A percentile compares a stretch with the other conserved stretches of the same genome.
Evolutionary conservation across 768 basidiomycete genomes (phyloP).

Genomic region (Boletus patriciae): DNA sequence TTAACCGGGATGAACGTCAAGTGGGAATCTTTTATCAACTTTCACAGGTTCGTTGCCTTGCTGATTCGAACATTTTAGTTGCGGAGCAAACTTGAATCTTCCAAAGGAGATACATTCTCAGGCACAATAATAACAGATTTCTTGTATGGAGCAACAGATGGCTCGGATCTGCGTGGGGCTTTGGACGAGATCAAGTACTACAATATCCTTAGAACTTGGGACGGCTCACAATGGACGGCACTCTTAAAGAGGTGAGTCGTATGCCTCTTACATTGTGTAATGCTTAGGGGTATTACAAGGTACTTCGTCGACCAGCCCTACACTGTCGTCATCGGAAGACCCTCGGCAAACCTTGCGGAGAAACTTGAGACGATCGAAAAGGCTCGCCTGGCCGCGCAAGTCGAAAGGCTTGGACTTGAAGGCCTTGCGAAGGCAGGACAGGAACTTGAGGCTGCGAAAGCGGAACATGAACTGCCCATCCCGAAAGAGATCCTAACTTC

Average conservation of each 20-base stretch:
- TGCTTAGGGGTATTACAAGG: conserved; percentile 41
- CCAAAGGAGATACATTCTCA: conserved; percentile 79
- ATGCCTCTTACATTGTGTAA: conserved; percentile 3
- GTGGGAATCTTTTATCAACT: conserved; percentile 35
- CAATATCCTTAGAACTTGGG: conserved; percentile 66
- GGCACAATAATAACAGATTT: conserved; percentile 77
- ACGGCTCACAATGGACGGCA: conserved; percentile 69
- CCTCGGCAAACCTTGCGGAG: conserved; percentile 80
- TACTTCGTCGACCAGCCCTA: conserved; percentile 75
- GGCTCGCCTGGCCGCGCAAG: conserved; percentile 67
- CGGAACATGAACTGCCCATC: conserved; percentile 80
- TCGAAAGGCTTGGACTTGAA: conserved; percentile 68
- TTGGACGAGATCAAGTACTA: conserved; percentile 82
- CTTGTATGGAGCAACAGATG: conserved; percentile 81
- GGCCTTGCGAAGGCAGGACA: conserved; percentile 72
- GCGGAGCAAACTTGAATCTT: conserved; percentile 79
- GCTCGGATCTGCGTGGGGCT: conserved; percentile 67
- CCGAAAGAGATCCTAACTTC: conserved; percentile 76
- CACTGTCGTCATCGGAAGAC: conserved; percentile 81
- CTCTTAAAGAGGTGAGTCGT: conserved; percentile 67
- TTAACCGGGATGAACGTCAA: conserved; percentile 87
- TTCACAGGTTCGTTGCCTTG: not conserved
- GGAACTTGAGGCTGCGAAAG: conserved; percentile 78
- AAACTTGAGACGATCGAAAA: conserved; percentile 82
- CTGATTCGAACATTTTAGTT: conserved; percentile 46